Evolutionary conservation across 2,329 filamentous ascomycete species (phyloP).

Genomic region (Ceratocystis diversiconidia): DNA sequence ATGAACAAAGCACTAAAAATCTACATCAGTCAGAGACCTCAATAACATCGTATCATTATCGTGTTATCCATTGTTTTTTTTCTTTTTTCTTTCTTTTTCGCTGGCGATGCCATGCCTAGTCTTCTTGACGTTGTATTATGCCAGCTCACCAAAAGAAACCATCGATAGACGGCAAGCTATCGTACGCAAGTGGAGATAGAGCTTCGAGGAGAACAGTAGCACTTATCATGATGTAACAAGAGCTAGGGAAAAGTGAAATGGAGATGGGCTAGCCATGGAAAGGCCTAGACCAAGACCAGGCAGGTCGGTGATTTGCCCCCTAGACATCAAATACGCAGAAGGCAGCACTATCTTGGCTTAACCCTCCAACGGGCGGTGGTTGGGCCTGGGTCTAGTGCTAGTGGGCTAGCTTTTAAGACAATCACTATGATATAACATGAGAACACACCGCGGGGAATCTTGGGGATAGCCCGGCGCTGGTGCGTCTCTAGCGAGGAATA

Average conservation of each 20-base stretch:
- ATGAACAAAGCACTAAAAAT: background rate
- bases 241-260: background rate
- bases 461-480: background rate
- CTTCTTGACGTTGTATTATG: background rate
- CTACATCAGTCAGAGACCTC: background rate
- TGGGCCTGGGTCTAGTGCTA: background rate
- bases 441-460: background rate
- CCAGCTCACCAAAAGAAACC: background rate
- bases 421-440: conserved; percentile 1
- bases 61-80: background rate
- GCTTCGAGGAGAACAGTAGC: background rate
- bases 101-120: background rate
- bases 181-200: background rate
- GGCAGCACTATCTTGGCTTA: conserved; percentile 2
- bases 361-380: background rate
- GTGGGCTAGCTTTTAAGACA: background rate
- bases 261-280: background rate
- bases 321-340: background rate
- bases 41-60: background rate
- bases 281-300: background rate
- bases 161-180: background rate
- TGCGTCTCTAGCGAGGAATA: background rate
- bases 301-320: background rate
- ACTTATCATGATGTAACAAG: background rate
- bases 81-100: background rate